Percentiles rank a stretch among this genome's conserved stretches.
These are phyloP conservation scores for Mycogone perniciosa DNA, from an alignment of 2,329 filamentous ascomycete species.

Conservation along the genomic window DNA sequence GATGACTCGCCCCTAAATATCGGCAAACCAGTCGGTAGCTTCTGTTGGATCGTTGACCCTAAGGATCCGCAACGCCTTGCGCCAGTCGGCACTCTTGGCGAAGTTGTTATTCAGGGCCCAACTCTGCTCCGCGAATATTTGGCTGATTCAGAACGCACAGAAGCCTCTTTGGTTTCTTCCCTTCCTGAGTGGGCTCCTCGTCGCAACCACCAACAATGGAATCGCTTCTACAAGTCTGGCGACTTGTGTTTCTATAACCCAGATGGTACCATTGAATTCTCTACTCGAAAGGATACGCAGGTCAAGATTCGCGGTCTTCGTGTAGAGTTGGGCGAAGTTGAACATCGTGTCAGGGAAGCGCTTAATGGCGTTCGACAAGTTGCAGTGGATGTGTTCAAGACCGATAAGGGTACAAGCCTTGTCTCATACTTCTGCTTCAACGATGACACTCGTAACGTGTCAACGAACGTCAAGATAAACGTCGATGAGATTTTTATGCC, in stretches of 20 bases:
- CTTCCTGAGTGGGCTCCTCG: neutral
- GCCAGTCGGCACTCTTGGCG: neutral
- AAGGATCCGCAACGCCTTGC: neutral
- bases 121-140: conserved; percentile 3
- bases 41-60: conserved; percentile 3
- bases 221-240: conserved; percentile 5
- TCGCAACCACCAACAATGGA: neutral
- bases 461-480: neutral
- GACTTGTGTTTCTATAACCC: neutral
- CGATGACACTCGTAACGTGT: neutral
- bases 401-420: neutral
- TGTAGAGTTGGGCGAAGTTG: neutral
- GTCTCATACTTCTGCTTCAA: neutral
- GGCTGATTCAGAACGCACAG: neutral
- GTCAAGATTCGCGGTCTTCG: too few species aligned
- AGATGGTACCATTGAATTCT: too few species aligned
- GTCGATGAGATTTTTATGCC: neutral
- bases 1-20: neutral
- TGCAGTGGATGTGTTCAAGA: neutral
- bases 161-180: neutral
- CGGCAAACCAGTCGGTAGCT: neutral
- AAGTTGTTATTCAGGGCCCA: neutral
- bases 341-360: neutral
- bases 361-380: neutral
- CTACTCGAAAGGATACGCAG: too few species aligned